Percentiles rank a stretch among this genome's conserved stretches.
Evolutionary conservation across 2,329 filamentous ascomycete species (phyloP).

Genomic region (Byssoonygena ceratinophila): DNA sequence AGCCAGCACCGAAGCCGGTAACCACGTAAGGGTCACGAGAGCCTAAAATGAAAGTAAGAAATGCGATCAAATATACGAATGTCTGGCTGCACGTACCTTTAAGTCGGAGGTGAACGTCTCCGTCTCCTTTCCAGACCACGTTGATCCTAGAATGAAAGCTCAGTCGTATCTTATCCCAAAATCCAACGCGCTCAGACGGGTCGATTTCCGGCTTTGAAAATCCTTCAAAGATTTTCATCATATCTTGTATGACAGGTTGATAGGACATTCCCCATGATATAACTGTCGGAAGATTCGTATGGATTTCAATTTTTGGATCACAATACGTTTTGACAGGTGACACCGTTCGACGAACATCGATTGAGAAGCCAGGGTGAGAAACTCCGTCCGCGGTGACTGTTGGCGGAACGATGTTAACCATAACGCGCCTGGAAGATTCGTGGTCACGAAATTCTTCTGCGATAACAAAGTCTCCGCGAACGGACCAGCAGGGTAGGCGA

Average conservation of each 20-base stretch:
- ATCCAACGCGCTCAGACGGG: constrained; percentile 83
- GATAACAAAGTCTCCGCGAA: constrained; percentile 87
- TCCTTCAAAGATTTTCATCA: constrained; percentile 98
- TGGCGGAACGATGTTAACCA: constrained; percentile 74
- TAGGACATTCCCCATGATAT: constrained; percentile 98
- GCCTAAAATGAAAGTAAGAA: constrained; percentile 29
- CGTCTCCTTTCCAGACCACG: constrained; percentile 87
- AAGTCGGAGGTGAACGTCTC: constrained; percentile 83
- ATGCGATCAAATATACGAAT: constrained; percentile 11
- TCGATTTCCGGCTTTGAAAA: constrained; percentile 95
- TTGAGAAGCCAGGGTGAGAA: constrained; percentile 56
- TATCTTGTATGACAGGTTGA: constrained; percentile 94
- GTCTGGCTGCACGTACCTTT: constrained; percentile 51
- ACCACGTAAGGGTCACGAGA: constrained; percentile 87
- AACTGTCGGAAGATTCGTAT: constrained; percentile 79
- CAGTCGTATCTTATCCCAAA: constrained; percentile 96
- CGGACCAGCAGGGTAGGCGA: constrained; percentile 66
- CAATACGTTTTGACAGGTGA: constrained; percentile 95
- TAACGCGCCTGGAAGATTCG: constrained; percentile 68
- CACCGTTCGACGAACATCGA: constrained; percentile 82
- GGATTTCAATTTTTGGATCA: constrained; percentile 82
- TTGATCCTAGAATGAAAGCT: constrained; percentile 87
- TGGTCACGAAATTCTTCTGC: constrained; percentile 81
- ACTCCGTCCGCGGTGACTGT: constrained; percentile 47
- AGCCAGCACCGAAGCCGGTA: constrained; percentile 83